Conservation (phyloP, 2,329 filamentous ascomycete species). For the Botryotinia convoluta region DNA sequence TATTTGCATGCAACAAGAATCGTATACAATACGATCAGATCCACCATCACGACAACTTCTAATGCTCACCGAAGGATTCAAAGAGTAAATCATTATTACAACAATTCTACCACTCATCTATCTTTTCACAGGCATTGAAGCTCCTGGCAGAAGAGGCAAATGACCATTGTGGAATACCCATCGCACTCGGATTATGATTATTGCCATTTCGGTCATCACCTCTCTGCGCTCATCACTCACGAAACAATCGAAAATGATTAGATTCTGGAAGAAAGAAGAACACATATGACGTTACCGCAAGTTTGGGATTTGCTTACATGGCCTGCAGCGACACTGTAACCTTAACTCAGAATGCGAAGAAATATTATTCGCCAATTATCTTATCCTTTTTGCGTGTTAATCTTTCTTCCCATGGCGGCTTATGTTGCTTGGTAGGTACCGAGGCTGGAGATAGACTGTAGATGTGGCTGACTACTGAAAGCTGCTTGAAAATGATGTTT, state of each 20-base stretch:
- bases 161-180: neutral
- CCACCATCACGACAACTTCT: neutral
- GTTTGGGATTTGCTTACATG: neutral
- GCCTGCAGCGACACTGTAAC: neutral
- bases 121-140: neutral
- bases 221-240: neutral
- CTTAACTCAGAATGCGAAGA: neutral
- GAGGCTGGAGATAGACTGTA: neutral
- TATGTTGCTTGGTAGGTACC: neutral
- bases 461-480: slow-evolving; percentile 1
- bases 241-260: neutral
- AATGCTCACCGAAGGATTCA: neutral
- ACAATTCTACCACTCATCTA: neutral
- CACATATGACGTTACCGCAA: neutral
- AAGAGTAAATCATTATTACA: neutral
- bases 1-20: neutral
- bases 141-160: neutral
- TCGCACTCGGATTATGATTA: neutral
- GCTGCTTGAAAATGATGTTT: slow-evolving; percentile 1
- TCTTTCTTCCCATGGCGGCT: neutral
- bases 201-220: neutral
- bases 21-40: neutral
- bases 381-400: neutral
- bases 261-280: neutral
- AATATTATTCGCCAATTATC: neutral